phyloP scores from a whole-genome alignment of 257 asterid species.

The Thymus quinquecostatus region DNA sequence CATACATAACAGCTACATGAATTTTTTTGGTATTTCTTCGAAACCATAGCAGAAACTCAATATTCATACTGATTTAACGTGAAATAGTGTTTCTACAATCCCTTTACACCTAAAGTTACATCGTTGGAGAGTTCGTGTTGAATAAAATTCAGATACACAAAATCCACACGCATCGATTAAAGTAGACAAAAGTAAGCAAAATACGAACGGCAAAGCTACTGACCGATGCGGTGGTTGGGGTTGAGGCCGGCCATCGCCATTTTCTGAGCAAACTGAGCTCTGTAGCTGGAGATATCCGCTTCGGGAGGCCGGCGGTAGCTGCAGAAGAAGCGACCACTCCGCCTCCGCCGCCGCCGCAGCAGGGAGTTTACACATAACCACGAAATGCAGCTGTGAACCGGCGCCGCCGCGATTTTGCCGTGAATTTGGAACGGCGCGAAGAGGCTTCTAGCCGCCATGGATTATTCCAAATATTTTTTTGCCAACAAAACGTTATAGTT shows the following conservation, averaged over 20 bases:
- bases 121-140: neutral
- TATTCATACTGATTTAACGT: too few relatives aligned
- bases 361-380: conserved; percentile 28
- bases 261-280: conserved; percentile 58
- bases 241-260: conserved; percentile 87
- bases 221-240: conserved; percentile 82
- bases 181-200: neutral
- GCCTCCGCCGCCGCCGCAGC: neutral
- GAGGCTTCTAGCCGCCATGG: conserved; percentile 47
- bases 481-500: too few relatives aligned
- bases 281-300: conserved; percentile 47
- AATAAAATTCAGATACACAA: neutral
- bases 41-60: too few relatives aligned
- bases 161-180: neutral
- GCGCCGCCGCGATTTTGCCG: conserved; percentile 31
- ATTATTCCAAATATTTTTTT: neutral
- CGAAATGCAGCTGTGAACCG: conserved; percentile 30
- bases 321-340: conserved; percentile 56
- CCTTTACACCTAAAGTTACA: neutral
- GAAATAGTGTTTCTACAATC: too few relatives aligned
- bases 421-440: conserved; percentile 39
- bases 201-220: conserved; percentile 3
- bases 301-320: conserved; percentile 36
- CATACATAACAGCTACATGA: too few relatives aligned
- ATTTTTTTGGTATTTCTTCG: too few relatives aligned